Evolutionary conservation across 768 basidiomycete species (phyloP), one percentile per base, ranked within the genome.

Genomic region (Suillus sp.): DNA sequence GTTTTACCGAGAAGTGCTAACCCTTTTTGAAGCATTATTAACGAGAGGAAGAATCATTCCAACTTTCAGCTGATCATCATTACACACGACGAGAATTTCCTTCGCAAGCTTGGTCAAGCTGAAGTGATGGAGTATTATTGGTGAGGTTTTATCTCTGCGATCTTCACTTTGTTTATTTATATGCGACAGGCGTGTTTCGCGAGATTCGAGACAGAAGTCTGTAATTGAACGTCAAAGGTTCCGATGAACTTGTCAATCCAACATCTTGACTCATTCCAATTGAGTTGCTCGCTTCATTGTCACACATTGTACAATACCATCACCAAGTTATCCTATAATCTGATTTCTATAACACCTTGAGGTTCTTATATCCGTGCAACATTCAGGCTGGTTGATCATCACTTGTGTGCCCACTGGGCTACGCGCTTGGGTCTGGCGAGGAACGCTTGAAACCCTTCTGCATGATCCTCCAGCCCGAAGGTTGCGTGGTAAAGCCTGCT

Each of bases 1-100:
- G 34, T 20, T 51, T 25, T 47, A 62, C 58, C 43, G 54, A 20
- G 60, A 42, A 60, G 13, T 53, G 53, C 48, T 61, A 27, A 37
- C 43, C 43, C 54, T n/a, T 61, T 48, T 38, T 58, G 20, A 67
- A 96, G 94, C 68, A 95, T 99, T 72, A 96, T 99, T 78, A 89
- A 95, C 63, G 95, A 98, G 71, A 88, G 96, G 64, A 90, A 91
- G 75, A 83, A 83, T 51, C 90, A 94, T 70, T 84, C 90, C 5
- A 97, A 96, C 73, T 97, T 99, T 84, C 97, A 99, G 77, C 84
- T 99, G 40, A 90, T 99, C 69, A 89, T 96, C 71, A 96, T 96
- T 75, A 99, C 97, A 3, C 96, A 98, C 75, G 95, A 98, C 78
- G 96, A 99, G 76, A 91, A 87, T 64, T 99, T 99, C 81, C 81